Base-by-base conservation (phyloP, 139 green algal genomes). In the Tetradesmus obliquus region DNA sequence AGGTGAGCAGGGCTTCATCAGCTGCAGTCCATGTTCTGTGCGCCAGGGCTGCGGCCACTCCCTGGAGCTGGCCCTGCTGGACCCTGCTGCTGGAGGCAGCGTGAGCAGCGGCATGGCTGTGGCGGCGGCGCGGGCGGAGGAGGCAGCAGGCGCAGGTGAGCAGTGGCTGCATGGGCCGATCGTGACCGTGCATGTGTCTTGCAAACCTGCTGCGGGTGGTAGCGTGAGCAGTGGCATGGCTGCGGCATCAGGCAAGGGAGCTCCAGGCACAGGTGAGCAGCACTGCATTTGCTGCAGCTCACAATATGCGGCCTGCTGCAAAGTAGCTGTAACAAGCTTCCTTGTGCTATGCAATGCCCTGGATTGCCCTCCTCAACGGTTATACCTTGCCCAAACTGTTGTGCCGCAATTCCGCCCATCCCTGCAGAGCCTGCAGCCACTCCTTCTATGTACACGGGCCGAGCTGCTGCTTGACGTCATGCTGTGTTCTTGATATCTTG, bases 1-100 rank as follows among this genome's bases (percentile, higher is more conserved):
- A 45, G 32, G 32, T 45, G 32, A 45, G 32, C 32, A 45, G 32
- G 32, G 32, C 32, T 45, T 45, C 32, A 45, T 45, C 32, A 45
- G 32, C 32, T 45, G 32, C 32, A 45, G 32, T 45, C 32, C 32
- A 45, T 45, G 32, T 45, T 45, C 32, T 45, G 32, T 96, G 90
- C 62, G 94, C 3, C 91, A 90, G 9, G 94, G 94, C 76, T 94
- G 88, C 83, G 94, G 93, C 24, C 80, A 86, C 72, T 54, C n/a
- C 20, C 55, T 91, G n/a, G 88, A 86, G 88, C 32, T 86, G 5
- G 88, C 88, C 1, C 76, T 91, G 88, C 57, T 91, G 10, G 76
- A 81, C 13, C 76, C 88, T 1, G 10, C 76, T 53, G 88, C 88
- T 53, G 88, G 88, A 7, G 45, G 79, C 20, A 60, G 88, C 15